Evolutionary conservation across 1,284 basidiomycete species (phyloP).

Genomic region (Xerocomus subilludens): DNA sequence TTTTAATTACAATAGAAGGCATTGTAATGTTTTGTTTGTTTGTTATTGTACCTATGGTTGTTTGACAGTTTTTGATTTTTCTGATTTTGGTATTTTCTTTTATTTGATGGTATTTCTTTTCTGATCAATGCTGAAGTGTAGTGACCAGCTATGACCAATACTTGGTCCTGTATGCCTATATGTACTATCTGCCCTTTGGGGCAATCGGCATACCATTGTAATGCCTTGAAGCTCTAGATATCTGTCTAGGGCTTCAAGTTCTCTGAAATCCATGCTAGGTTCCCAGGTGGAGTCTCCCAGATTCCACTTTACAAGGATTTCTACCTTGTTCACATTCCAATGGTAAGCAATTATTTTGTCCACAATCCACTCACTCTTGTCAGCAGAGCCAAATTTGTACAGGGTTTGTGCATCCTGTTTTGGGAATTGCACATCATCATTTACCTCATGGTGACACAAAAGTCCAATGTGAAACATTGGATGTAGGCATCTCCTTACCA

Average conservation of each 20-base stretch:
- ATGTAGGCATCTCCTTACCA: not conserved
- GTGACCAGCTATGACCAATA: too few species aligned
- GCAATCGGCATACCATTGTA: not conserved
- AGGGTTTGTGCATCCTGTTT: not conserved
- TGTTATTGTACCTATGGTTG: too few species aligned
- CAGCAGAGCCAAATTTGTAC: not conserved
- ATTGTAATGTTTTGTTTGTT: too few species aligned
- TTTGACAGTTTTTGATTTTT: too few species aligned
- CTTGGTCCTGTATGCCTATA: too few species aligned
- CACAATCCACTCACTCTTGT: not conserved
- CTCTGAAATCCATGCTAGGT: not conserved
- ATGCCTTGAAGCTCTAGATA: constrained; percentile 14
- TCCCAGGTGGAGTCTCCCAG: constrained; percentile 4
- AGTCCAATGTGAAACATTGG: not conserved
- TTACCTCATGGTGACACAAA: not conserved
- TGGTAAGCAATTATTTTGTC: not conserved
- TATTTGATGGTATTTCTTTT: too few species aligned
- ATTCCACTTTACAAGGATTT: not conserved
- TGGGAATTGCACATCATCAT: not conserved
- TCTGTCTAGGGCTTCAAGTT: constrained; percentile 6
- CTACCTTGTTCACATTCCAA: not conserved
- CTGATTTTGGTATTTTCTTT: too few species aligned
- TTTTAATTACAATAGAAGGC: too few species aligned
- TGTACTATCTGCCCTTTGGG: not conserved
- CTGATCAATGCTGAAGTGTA: too few species aligned